A percentile compares a stretch with the other conserved stretches of the same genome.
phyloP scores from a whole-genome alignment of 2,329 filamentous ascomycete species.

The Claviceps sp. region DNA sequence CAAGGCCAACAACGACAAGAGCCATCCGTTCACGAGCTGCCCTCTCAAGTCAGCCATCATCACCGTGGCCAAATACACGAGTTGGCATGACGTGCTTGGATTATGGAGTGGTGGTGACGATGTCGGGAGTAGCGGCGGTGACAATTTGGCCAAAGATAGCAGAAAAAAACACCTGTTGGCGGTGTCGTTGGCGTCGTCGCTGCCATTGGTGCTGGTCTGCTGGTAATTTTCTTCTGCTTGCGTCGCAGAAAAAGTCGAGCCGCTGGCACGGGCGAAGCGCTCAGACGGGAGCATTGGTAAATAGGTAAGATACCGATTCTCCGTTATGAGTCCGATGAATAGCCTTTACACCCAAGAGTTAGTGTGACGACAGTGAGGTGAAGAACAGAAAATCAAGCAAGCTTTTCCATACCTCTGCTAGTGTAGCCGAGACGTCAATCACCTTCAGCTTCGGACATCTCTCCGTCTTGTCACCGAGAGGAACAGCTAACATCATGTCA shows the following conservation, averaged over 20 bases:
- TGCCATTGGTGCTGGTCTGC: too few species aligned
- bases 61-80: conserved; percentile 29
- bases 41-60: conserved; percentile 20
- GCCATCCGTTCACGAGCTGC: conserved; percentile 6
- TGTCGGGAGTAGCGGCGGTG: not conserved
- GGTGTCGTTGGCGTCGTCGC: too few species aligned
- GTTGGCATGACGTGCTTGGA: conserved; percentile 12
- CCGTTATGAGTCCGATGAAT: conserved; percentile 57
- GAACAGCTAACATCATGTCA: conserved; percentile 21
- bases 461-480: conserved; percentile 62
- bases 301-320: conserved; percentile 51
- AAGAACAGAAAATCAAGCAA: not conserved
- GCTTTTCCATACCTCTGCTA: conserved; percentile 38
- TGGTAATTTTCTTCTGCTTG: too few species aligned
- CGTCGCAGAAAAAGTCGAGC: too few species aligned
- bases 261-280: not conserved
- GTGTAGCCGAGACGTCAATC: conserved; percentile 80
- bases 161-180: too few species aligned
- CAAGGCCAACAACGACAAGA: too few species aligned
- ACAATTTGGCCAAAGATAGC: too few species aligned
- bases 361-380: not conserved
- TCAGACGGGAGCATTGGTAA: conserved; percentile 49
- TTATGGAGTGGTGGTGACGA: not conserved
- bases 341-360: conserved; percentile 30
- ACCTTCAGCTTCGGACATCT: conserved; percentile 71